These are phyloP conservation scores for Pythium pyrilobum DNA, from an alignment of 352 stramenopile genomes.

Conservation along the genomic window DNA sequence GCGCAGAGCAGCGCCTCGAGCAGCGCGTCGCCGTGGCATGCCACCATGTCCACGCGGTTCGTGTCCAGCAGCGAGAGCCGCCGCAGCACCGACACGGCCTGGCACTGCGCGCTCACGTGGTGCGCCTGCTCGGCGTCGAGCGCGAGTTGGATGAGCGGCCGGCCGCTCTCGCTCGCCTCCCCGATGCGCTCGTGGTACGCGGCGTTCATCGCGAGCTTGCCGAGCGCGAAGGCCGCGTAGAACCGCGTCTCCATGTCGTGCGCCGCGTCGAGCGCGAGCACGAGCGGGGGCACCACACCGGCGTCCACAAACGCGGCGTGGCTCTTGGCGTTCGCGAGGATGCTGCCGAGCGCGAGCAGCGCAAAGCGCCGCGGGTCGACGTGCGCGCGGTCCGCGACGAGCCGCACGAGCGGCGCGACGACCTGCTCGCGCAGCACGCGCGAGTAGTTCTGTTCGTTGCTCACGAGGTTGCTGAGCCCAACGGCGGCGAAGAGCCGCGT, in stretches of 20 bases:
- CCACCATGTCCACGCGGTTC: conserved; percentile 84
- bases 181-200: conserved; percentile 62
- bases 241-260: conserved; percentile 91
- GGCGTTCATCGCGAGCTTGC: conserved; percentile 89
- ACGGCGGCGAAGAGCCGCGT: conserved; percentile 86
- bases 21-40: conserved; percentile 39
- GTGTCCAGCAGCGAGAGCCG: conserved; percentile 76
- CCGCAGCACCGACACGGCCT: conserved; percentile 89
- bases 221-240: conserved; percentile 90
- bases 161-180: conserved; percentile 40
- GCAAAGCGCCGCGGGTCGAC: conserved; percentile 72
- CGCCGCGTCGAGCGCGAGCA: conserved; percentile 46
- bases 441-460: conserved; percentile 77
- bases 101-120: conserved; percentile 68
- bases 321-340: conserved; percentile 61
- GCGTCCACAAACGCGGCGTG: conserved; percentile 68
- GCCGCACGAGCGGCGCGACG: conserved; percentile 44
- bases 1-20: conserved; percentile 48
- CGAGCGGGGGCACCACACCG: conserved; percentile 64
- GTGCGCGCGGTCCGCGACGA: conserved; percentile 36
- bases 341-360: conserved; percentile 78
- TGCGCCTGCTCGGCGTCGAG: conserved; percentile 38
- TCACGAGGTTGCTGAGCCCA: conserved; percentile 88
- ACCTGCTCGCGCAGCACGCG: conserved; percentile 61
- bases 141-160: conserved; percentile 48